Evolutionary conservation across 345 rosid genomes (phyloP), one percentile per base, ranked within the genome.

Genomic region (Salix arbutifolia): DNA sequence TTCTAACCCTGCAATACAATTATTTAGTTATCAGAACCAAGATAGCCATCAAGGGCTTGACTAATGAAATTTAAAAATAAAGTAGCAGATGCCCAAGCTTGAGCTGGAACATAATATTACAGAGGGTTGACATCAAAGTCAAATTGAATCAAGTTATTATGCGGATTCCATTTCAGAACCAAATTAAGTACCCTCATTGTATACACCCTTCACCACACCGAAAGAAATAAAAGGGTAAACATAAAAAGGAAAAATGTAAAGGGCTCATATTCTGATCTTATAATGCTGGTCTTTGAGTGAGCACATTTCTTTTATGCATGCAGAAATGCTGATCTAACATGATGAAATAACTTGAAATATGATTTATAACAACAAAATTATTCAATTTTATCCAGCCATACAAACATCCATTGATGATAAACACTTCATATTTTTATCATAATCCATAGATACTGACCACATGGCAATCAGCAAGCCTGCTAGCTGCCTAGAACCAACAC

Each of bases 401-500:
- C 50, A 52, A 52, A 65, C 21, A 33, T 11, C 23, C 31, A 52
- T 35, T 37, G 25, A 37, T 72, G 18, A 40, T 9, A 65, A 30
- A 71, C 72, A 64, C 67, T 46, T 35, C 8, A 53, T 21, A 31
- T 33, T 74, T 9, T 18, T 46, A n/a, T 73, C 62, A n/a, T 46
- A 46, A 3, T n/a, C 40, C 31, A 35, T 19, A 44, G 42, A 80
- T 23, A 80, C 83, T 75, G 35, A 80, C 83, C 83, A 80, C 44
- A 80, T 66, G 65, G 79, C 83, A 75, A 96, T 87, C 38, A 96
- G 94, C 83, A 96, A 87, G 73, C 98, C 97, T 26, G 99, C 99
- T 61, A 96, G 85, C 75, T 93, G 96, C 87, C 99, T 85, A 30
- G 98, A 91, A 79, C 98, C 99, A 97, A 92, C 88, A 12, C 97